These are phyloP conservation scores for Pistacia atlantica DNA, from an alignment of 345 rosid genomes.

Conservation along the genomic window DNA sequence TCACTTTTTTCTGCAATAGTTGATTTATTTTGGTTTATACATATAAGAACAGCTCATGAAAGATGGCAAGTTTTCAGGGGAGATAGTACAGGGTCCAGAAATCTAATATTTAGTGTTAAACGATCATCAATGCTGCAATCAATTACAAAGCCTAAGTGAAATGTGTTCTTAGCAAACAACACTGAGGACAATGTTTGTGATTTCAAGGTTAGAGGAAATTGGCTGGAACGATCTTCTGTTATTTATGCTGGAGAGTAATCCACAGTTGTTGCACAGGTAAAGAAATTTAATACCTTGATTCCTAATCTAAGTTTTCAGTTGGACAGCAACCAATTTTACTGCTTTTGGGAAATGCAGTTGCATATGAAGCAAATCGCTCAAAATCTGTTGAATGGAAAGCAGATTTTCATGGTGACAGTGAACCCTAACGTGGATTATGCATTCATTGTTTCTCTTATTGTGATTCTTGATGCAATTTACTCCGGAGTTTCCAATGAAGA, in stretches of 20 bases:
- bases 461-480: constrained; percentile 30
- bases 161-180: constrained; percentile 26
- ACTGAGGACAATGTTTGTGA: constrained; percentile 15
- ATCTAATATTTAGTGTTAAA: too few species aligned
- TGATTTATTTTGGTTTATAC: too few species aligned
- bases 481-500: too few species aligned
- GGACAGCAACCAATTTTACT: constrained; percentile 9
- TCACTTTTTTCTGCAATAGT: too few species aligned
- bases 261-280: constrained; percentile 27
- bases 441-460: constrained; percentile 20
- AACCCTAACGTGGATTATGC: constrained; percentile 33
- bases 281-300: not conserved
- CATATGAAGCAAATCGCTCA: not conserved
- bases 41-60: too few species aligned
- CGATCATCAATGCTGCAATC: too few species aligned
- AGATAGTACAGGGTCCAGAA: too few species aligned
- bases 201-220: constrained; percentile 26
- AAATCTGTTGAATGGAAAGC: constrained; percentile 18
- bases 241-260: constrained; percentile 20
- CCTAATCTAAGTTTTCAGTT: constrained; percentile 17
- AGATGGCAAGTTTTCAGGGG: too few species aligned
- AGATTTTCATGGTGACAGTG: constrained; percentile 32
- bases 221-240: constrained; percentile 24
- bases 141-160: constrained; percentile 2
- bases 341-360: too few species aligned